Evolutionary conservation across 495 filamentous ascomycete species (phyloP), one percentile per base, ranked within the genome.

Genomic region (Lichenothelia convexa): DNA sequence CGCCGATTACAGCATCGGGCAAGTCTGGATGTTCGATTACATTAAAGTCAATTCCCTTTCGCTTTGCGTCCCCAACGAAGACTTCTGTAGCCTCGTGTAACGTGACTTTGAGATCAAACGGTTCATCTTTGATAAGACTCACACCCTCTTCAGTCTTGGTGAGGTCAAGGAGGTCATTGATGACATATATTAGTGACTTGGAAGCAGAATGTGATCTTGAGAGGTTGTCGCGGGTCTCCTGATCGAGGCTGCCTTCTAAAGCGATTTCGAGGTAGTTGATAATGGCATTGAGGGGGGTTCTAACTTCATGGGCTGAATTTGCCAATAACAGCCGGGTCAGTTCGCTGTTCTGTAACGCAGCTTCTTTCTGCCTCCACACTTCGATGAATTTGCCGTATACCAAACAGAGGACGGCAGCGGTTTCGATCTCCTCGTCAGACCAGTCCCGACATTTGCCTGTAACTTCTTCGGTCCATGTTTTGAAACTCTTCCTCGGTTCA

Each of bases 241-340:
- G 53, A 46, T 93, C 85, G 2, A 93, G 63, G 0, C 71, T 57
- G 2, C 82, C 81, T 53, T 95, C 87, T 2, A 95, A 59, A 0
- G 87, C 87, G 43, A 93, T 93, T 47, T 95, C 87, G 2, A 95
- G 61, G 40, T 89, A 93, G 46, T 95, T 95, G 51, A 95, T 89
- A 47, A 95, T 91, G 16, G 87, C 87, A 53, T 93, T 93, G 3
- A 95, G 60, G 0, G 87, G 86, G 0, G 87, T 95, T 21, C 87
- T 78, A 12, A 95, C 82, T 61, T 93, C 86, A 47, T 95, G 87
- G 0, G 87, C 87, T 0, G 85, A 91, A 47, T 95, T 93, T 7
- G 87, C 82, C 2, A 93, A 62, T 7, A 95, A 56, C 11, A 95
- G 58, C 32, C 71, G 64, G 2, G 82, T 93, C 13, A 95, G 60